phyloP scores from a whole-genome alignment of 805 yeast genomes.

The Kazachstania bromeliacearum region DNA sequence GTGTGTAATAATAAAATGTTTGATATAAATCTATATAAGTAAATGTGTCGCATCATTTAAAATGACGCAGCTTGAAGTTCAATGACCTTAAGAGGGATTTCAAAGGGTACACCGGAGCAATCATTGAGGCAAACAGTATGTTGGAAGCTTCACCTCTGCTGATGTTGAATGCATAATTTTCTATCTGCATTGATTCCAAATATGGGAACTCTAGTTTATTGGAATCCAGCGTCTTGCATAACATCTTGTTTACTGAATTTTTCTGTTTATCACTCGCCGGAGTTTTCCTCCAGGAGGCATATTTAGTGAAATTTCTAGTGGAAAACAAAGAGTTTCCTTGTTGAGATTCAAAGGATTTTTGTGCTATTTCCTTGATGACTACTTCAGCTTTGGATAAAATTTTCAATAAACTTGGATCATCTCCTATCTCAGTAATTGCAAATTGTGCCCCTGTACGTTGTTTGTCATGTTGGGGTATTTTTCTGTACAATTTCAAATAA shows the following conservation, averaged over 20 bases:
- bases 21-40: too few species aligned
- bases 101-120: slow-evolving; percentile 25
- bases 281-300: slow-evolving; percentile 29
- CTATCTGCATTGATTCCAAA: slow-evolving; percentile 3
- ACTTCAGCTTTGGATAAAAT: slow-evolving; percentile 19
- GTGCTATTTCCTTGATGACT: slow-evolving; percentile 11
- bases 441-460: slow-evolving; percentile 9
- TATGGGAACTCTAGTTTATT: not conserved
- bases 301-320: slow-evolving; percentile 1
- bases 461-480: slow-evolving; percentile 13
- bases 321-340: not conserved
- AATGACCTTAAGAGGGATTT: slow-evolving; percentile 14
- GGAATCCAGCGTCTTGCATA: not conserved
- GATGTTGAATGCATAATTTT: slow-evolving; percentile 5
- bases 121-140: slow-evolving; percentile 19
- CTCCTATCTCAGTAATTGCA: slow-evolving; percentile 9
- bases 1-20: too few species aligned
- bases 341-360: slow-evolving; percentile 5
- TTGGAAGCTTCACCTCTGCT: slow-evolving; percentile 25
- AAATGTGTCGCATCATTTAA: too few species aligned
- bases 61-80: slow-evolving; percentile 6
- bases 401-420: slow-evolving; percentile 7
- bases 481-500: slow-evolving; percentile 14
- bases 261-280: slow-evolving; percentile 26
- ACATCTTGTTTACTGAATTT: slow-evolving; percentile 7